A percentile compares a stretch with the other conserved stretches of the same genome.
Evolutionary conservation across 352 stramenopile species (phyloP).

Genomic region (Pythium sukuiense): DNA sequence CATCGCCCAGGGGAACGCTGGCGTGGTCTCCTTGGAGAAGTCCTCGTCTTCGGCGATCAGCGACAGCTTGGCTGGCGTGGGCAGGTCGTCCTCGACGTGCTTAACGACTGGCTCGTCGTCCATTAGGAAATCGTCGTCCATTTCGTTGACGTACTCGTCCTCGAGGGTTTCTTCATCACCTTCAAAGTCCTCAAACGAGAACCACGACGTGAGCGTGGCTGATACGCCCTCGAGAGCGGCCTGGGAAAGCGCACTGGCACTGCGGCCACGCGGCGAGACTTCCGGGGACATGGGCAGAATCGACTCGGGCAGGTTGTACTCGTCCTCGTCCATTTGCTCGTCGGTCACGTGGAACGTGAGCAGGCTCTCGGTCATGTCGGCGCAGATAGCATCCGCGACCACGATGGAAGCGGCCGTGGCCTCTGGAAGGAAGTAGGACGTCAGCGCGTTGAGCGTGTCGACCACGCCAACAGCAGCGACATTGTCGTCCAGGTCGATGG

Average conservation of each 20-base stretch:
- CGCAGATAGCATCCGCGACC: constrained; percentile 1
- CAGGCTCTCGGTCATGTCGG: constrained; percentile 26
- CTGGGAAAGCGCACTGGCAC: constrained; percentile 18
- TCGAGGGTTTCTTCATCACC: constrained; percentile 18
- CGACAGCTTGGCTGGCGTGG: constrained; percentile 26
- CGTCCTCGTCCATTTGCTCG: constrained; percentile 20
- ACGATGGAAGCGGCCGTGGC: constrained; percentile 4
- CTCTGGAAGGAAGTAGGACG: constrained; percentile 25
- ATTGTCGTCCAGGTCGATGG: neutral
- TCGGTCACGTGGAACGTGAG: constrained; percentile 23
- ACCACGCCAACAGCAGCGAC: neutral
- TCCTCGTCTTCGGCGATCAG: constrained; percentile 26
- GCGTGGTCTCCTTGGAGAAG: constrained; percentile 3
- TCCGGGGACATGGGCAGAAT: constrained; percentile 29
- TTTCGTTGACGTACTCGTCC: constrained; percentile 24
- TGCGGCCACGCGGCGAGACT: constrained; percentile 20
- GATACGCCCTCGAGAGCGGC: constrained; percentile 14
- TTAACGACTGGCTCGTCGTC: constrained; percentile 17
- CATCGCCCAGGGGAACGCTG: constrained; percentile 10
- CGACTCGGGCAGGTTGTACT: constrained; percentile 26
- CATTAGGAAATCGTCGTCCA: constrained; percentile 27
- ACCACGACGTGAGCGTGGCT: constrained; percentile 24
- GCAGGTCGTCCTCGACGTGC: constrained; percentile 11
- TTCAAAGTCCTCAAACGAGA: constrained; percentile 23
- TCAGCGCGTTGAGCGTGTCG: constrained; percentile 16